These are phyloP conservation scores for Suillus placidus DNA, from an alignment of 768 basidiomycete genomes.

Conservation along the genomic window DNA sequence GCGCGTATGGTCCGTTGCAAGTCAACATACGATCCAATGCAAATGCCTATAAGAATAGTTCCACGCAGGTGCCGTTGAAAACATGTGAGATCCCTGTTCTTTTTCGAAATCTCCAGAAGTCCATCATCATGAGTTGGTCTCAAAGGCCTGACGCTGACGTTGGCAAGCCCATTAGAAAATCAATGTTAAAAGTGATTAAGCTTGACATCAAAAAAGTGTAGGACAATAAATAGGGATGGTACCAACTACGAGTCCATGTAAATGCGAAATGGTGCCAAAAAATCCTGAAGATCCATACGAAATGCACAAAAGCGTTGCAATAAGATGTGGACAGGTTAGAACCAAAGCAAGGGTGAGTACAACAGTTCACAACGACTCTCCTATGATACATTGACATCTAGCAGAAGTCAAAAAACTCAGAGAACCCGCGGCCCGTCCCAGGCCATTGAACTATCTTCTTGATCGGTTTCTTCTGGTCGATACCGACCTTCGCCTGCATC, in stretches of 20 bases:
- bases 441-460: slow-evolving; percentile 7
- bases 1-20: too few species aligned
- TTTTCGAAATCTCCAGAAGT: not conserved
- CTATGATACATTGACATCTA: slow-evolving; percentile 17
- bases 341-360: slow-evolving; percentile 15
- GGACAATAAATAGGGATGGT: slow-evolving; percentile 5
- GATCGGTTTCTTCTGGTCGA: slow-evolving; percentile 13
- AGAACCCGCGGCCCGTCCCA: slow-evolving; percentile 21
- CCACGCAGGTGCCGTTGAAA: too few species aligned
- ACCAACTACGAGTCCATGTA: slow-evolving; percentile 6
- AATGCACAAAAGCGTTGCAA: slow-evolving; percentile 2
- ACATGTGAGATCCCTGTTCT: too few species aligned
- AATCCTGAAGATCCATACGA: not conserved
- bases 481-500: slow-evolving; percentile 15
- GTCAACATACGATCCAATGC: too few species aligned
- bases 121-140: not conserved
- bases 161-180: not conserved
- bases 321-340: slow-evolving; percentile 5
- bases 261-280: slow-evolving; percentile 6
- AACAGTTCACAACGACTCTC: slow-evolving; percentile 10
- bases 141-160: not conserved
- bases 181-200: not conserved
- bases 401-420: slow-evolving; percentile 24
- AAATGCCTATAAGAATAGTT: too few species aligned
- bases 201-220: not conserved